These are phyloP conservation scores for Rhododendron ferrugineum DNA, from an alignment of 148 eudicot genomes.

Conservation along the genomic window DNA sequence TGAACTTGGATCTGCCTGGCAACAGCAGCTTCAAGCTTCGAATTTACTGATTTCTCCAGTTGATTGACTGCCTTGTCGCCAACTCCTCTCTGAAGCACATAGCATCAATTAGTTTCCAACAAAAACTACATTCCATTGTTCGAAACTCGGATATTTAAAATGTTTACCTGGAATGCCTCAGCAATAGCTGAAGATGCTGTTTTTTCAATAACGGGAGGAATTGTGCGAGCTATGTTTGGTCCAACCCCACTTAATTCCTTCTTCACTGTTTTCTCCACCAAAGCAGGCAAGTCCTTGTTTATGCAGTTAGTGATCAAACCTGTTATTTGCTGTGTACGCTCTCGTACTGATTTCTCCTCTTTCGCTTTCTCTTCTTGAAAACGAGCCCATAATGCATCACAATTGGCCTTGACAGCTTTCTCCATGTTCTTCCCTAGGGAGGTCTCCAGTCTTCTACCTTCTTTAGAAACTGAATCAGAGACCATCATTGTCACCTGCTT, in stretches of 20 bases:
- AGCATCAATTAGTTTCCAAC: constrained; percentile 9
- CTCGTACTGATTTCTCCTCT: constrained; percentile 65
- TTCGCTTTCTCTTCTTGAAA: constrained; percentile 66
- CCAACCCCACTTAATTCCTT: constrained; percentile 65
- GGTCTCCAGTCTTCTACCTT: constrained; percentile 75
- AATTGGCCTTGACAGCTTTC: constrained; percentile 68
- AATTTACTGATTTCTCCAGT: constrained; percentile 68
- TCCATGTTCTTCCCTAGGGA: constrained; percentile 67
- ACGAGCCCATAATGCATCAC: constrained; percentile 89
- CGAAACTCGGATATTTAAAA: constrained; percentile 7
- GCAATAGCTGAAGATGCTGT: constrained; percentile 51
- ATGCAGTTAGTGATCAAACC: constrained; percentile 44
- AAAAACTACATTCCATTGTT: background rate
- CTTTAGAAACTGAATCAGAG: constrained; percentile 63
- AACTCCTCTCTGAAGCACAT: constrained; percentile 67
- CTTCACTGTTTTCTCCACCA: constrained; percentile 71
- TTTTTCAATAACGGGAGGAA: constrained; percentile 74
- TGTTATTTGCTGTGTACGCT: constrained; percentile 59
- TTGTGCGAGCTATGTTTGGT: constrained; percentile 66
- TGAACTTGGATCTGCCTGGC: constrained; percentile 83
- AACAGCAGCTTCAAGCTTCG: constrained; percentile 73
- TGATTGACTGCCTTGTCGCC: constrained; percentile 86
- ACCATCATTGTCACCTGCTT: constrained; percentile 55
- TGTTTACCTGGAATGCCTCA: constrained; percentile 79
- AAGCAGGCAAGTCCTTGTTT: constrained; percentile 57